Evolutionary conservation across 441 rosid species (phyloP).

Genomic region (Euphorbia schlechtendalii): DNA sequence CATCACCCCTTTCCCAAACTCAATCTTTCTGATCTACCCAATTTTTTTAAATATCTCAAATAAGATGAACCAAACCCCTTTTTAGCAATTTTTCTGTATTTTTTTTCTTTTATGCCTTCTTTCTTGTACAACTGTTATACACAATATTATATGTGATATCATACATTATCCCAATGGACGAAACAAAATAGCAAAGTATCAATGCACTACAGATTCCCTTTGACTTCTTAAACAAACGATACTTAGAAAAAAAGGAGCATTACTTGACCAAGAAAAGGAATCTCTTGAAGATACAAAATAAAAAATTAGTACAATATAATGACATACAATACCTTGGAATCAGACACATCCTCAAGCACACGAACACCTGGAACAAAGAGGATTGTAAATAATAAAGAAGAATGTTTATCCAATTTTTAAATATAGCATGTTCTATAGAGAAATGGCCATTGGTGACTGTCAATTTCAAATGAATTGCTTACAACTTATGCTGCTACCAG

Average conservation of each 20-base stretch:
- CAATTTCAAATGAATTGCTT: neutral
- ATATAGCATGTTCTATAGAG: slow-evolving; percentile 8
- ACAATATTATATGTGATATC: neutral
- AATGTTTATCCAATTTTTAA: neutral
- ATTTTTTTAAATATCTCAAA: neutral
- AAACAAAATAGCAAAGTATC: neutral
- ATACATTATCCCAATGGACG: neutral
- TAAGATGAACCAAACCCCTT: neutral
- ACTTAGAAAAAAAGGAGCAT: neutral
- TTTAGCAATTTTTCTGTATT: neutral
- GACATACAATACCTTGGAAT: slow-evolving; percentile 55
- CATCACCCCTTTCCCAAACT: neutral
- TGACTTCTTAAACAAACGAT: neutral
- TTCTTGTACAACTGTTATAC: too few species aligned
- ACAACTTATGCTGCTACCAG: neutral
- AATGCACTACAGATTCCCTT: neutral
- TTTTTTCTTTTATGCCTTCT: neutral
- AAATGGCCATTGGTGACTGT: neutral
- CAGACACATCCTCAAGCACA: slow-evolving; percentile 85
- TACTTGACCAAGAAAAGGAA: neutral
- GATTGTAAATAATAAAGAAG: neutral
- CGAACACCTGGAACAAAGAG: slow-evolving; percentile 71
- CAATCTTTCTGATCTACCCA: neutral
- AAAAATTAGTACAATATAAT: neutral
- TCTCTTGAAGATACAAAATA: neutral